These are phyloP conservation scores for Neurospora discreta DNA, from an alignment of 495 filamentous ascomycete species.

Conservation along the genomic window DNA sequence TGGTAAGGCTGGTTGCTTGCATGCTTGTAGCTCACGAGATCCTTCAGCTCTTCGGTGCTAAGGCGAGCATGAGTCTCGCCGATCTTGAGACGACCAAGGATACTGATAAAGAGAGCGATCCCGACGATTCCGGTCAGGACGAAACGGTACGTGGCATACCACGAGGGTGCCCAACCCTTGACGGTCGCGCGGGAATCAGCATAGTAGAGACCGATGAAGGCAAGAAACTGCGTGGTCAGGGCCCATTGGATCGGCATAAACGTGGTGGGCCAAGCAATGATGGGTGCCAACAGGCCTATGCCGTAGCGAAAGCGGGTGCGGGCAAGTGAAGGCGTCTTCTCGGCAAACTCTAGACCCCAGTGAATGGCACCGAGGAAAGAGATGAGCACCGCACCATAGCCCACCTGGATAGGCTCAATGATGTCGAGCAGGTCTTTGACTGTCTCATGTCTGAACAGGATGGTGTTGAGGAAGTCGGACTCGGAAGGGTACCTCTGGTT, in stretches of 20 bases:
- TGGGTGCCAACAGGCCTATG: conserved; percentile 70
- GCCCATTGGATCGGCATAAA: conserved; percentile 81
- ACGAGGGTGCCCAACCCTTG: conserved; percentile 74
- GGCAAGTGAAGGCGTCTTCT: conserved; percentile 20
- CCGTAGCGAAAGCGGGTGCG: conserved; percentile 55
- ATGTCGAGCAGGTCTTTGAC: conserved; percentile 66
- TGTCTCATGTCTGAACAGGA: conserved; percentile 55
- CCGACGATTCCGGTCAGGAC: conserved; percentile 92
- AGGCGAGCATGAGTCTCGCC: conserved; percentile 37
- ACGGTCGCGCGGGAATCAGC: conserved; percentile 66
- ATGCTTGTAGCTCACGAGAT: conserved; percentile 38
- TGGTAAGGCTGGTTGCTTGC: conserved; percentile 37
- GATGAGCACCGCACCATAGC: conserved; percentile 87
- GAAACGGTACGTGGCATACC: conserved; percentile 93
- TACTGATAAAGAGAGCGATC: conserved; percentile 68
- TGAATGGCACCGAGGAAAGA: conserved; percentile 95
- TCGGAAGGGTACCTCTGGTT: conserved; percentile 52
- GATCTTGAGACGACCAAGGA: conserved; percentile 82
- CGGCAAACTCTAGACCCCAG: conserved; percentile 70
- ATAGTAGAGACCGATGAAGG: conserved; percentile 85
- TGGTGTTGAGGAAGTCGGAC: conserved; percentile 38
- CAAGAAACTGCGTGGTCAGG: conserved; percentile 78
- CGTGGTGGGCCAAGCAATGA: conserved; percentile 87
- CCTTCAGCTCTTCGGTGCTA: conserved; percentile 53
- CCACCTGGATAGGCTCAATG: conserved; percentile 84